These are phyloP conservation scores for Durotheca rogersii DNA, from an alignment of 495 filamentous ascomycete genomes.

Conservation along the genomic window DNA sequence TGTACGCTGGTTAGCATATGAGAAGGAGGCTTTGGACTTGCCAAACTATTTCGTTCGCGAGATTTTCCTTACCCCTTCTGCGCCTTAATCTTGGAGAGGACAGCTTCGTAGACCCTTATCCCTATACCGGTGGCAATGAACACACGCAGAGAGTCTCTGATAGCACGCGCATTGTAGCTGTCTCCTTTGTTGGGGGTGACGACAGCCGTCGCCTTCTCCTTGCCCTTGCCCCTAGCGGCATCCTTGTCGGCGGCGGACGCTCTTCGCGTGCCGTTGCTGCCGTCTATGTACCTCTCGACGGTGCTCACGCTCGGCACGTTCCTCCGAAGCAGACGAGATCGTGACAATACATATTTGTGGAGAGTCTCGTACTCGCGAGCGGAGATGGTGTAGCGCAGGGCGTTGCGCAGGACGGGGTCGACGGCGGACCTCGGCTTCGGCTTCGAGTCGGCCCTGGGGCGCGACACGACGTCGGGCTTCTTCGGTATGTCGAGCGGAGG, in stretches of 20 bases:
- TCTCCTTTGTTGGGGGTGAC: slow-evolving; percentile 44
- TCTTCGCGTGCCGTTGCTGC: slow-evolving; percentile 16
- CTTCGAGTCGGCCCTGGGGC: slow-evolving; percentile 24
- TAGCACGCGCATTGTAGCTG: slow-evolving; percentile 76
- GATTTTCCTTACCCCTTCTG: slow-evolving; percentile 43
- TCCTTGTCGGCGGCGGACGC: slow-evolving; percentile 13
- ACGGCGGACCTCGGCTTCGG: slow-evolving; percentile 43
- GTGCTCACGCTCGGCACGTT: slow-evolving; percentile 57
- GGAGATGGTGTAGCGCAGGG: slow-evolving; percentile 79
- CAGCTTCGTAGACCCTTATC: slow-evolving; percentile 67
- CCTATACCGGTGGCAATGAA: slow-evolving; percentile 68
- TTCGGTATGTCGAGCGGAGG: slow-evolving; percentile 27
- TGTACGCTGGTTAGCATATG: slow-evolving; percentile 19
- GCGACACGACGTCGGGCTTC: slow-evolving; percentile 13
- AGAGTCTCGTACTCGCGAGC: slow-evolving; percentile 81
- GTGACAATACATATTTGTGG: slow-evolving; percentile 73
- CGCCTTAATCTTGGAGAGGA: slow-evolving; percentile 49
- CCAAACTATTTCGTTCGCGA: not conserved
- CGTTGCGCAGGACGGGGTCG: slow-evolving; percentile 70
- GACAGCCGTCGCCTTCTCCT: slow-evolving; percentile 15
- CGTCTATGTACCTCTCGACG: slow-evolving; percentile 52
- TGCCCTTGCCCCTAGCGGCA: slow-evolving; percentile 24
- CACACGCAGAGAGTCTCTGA: slow-evolving; percentile 73
- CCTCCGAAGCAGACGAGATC: slow-evolving; percentile 59
- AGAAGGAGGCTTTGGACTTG: no score